These are phyloP conservation scores for Populus trichocarpa DNA, from an alignment of 441 rosid genomes.

Conservation along the genomic window DNA sequence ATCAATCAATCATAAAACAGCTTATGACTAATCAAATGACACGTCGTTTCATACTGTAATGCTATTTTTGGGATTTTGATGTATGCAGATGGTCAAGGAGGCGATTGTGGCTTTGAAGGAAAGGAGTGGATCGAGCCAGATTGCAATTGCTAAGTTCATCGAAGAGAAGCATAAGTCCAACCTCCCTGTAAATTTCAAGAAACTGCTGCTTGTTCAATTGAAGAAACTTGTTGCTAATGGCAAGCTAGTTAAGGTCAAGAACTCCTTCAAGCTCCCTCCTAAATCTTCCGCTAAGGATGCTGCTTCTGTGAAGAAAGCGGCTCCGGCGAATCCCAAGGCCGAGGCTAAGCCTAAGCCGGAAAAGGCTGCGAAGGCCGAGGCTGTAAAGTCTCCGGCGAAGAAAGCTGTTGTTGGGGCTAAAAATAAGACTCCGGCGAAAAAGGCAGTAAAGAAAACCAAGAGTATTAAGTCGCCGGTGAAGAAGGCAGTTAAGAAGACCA, in stretches of 20 bases:
- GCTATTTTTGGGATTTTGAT: neutral
- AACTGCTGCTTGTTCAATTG: slow-evolving; percentile 12
- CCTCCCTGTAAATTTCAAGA: slow-evolving; percentile 6
- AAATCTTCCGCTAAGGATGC: slow-evolving; percentile 17
- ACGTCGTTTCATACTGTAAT: neutral
- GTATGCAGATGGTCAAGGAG: slow-evolving; percentile 11
- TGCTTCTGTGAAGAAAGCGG: slow-evolving; percentile 11
- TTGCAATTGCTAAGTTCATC: slow-evolving; percentile 15
- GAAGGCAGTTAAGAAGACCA: slow-evolving; percentile 15
- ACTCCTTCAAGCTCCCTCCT: slow-evolving; percentile 17
- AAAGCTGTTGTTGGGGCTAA: neutral
- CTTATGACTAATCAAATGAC: no score
- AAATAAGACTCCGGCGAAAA: neutral
- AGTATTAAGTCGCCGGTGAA: slow-evolving; percentile 22
- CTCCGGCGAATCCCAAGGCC: slow-evolving; percentile 7
- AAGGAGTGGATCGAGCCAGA: slow-evolving; percentile 16
- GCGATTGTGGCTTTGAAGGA: slow-evolving; percentile 13
- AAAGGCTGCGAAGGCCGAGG: neutral
- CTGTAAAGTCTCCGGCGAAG: slow-evolving; percentile 10
- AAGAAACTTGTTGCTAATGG: slow-evolving; percentile 18
- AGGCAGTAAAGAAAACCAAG: slow-evolving; percentile 16
- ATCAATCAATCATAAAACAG: no score
- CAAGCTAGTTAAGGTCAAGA: slow-evolving; percentile 14
- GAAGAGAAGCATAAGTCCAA: slow-evolving; percentile 13
- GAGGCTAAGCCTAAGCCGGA: neutral